Evolutionary conservation across 768 basidiomycete species (phyloP).

Genomic region (Macrolepiota albuminosa): DNA sequence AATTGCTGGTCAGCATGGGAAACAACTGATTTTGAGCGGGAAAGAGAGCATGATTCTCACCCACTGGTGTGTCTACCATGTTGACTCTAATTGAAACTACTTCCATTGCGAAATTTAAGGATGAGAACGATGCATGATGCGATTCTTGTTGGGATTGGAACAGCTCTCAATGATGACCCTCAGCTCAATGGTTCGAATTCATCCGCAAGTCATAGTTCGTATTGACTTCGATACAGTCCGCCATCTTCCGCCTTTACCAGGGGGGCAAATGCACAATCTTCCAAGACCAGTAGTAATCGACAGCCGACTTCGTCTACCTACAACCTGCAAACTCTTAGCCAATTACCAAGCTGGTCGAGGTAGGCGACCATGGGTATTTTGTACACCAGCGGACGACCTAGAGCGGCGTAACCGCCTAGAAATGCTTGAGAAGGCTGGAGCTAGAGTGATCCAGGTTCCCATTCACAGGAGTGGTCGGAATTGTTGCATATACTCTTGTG

Average conservation of each 20-base stretch:
- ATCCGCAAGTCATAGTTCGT: neutral
- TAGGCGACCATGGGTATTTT: slow-evolving; percentile 71
- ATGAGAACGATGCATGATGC: slow-evolving; percentile 91
- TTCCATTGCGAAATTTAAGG: slow-evolving; percentile 36
- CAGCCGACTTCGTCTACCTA: slow-evolving; percentile 58
- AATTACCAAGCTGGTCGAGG: slow-evolving; percentile 60
- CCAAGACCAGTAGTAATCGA: slow-evolving; percentile 88
- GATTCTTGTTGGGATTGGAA: slow-evolving; percentile 88
- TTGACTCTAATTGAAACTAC: neutral
- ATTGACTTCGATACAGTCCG: slow-evolving; percentile 36
- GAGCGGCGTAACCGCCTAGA: slow-evolving; percentile 30
- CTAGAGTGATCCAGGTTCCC: slow-evolving; percentile 51
- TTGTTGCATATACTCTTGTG: too few species aligned
- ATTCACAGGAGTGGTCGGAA: slow-evolving; percentile 29
- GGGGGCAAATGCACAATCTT: slow-evolving; percentile 34
- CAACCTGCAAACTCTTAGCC: slow-evolving; percentile 62
- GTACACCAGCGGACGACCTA: slow-evolving; percentile 24
- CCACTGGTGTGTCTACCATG: slow-evolving; percentile 62
- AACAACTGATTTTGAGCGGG: slow-evolving; percentile 80
- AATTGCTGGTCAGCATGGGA: slow-evolving; percentile 72
- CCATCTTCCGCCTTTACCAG: slow-evolving; percentile 42
- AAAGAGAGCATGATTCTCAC: slow-evolving; percentile 89
- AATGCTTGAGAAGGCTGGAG: slow-evolving; percentile 62
- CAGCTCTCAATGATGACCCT: slow-evolving; percentile 87
- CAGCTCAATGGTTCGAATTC: slow-evolving; percentile 77